A percentile compares a stretch with the other conserved stretches of the same genome.
These are phyloP conservation scores for Ceratobasidium papillatum DNA, from an alignment of 1,284 basidiomycete species.

Conservation along the genomic window DNA sequence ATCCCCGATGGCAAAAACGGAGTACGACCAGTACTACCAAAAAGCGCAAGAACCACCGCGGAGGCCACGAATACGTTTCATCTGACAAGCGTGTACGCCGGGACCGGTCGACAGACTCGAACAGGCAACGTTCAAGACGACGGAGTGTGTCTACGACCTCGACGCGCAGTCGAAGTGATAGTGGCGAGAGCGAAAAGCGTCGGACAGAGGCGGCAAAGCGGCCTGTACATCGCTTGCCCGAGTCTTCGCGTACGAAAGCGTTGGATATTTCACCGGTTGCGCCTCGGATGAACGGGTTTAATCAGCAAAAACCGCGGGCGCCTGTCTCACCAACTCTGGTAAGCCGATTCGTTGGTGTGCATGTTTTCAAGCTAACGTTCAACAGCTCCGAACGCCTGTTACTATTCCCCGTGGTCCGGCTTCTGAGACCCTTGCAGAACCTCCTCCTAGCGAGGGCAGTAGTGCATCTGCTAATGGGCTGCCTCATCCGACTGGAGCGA, in stretches of 20 bases:
- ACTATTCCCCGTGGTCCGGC: conserved; percentile 14
- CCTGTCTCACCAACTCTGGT: conserved; percentile 25
- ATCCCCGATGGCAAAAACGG: conserved; percentile 11
- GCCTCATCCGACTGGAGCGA: conserved; percentile 21
- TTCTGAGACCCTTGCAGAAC: conserved; percentile 7
- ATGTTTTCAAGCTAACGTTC: background rate
- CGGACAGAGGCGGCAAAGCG: conserved; percentile 37
- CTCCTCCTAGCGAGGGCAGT: background rate
- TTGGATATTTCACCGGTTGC: conserved; percentile 31
- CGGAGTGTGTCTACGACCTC: conserved; percentile 60
- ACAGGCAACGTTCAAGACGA: conserved; percentile 50
- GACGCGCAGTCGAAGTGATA: conserved; percentile 62
- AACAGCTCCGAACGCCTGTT: conserved; percentile 21
- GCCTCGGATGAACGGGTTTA: conserved; percentile 35
- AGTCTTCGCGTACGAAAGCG: conserved; percentile 35
- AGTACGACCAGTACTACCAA: background rate
- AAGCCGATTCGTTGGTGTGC: background rate
- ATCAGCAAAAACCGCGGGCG: conserved; percentile 32
- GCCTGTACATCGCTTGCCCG: conserved; percentile 40
- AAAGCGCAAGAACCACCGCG: conserved; percentile 43
- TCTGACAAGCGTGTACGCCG: conserved; percentile 39
- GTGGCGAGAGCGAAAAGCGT: conserved; percentile 45
- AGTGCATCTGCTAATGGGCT: conserved; percentile 10
- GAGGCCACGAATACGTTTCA: conserved; percentile 41
- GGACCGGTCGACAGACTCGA: conserved; percentile 33